Evolutionary conservation across 2,329 filamentous ascomycete species (phyloP).

Genomic region (Microascus cirrosus): DNA sequence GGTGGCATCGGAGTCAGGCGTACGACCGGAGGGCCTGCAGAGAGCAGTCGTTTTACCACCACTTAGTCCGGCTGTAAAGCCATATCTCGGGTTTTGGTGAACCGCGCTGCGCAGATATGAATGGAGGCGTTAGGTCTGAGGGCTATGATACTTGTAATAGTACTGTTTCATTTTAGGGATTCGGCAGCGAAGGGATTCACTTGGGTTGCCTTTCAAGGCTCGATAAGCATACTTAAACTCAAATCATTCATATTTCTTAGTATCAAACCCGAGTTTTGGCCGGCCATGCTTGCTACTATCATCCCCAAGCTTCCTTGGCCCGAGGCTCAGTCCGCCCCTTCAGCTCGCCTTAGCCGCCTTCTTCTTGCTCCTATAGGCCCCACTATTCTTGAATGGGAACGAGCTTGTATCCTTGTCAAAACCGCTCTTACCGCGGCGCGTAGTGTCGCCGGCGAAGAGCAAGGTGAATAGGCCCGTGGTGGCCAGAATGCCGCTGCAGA

Average conservation of each 20-base stretch:
- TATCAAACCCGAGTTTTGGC: neutral
- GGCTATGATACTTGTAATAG: neutral
- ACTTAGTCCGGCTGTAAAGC: neutral
- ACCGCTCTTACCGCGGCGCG: constrained; percentile 21
- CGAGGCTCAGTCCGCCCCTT: neutral
- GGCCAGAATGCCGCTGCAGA: constrained; percentile 45
- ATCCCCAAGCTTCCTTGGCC: neutral
- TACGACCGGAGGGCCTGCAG: too few relatives aligned
- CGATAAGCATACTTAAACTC: neutral
- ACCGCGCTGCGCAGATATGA: neutral
- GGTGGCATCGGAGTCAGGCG: too few relatives aligned
- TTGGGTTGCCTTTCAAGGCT: neutral
- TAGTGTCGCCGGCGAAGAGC: constrained; percentile 25
- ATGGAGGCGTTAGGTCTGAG: neutral
- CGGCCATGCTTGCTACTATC: neutral
- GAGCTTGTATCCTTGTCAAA: constrained; percentile 27
- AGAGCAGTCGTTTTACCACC: too few relatives aligned
- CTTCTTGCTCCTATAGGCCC: constrained; percentile 26
- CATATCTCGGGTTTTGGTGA: neutral
- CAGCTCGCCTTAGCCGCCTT: constrained; percentile 16
- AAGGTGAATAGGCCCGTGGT: constrained; percentile 33
- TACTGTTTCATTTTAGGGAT: neutral
- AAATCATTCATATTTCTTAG: neutral
- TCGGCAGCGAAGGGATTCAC: neutral
- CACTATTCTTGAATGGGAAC: constrained; percentile 24